Evolutionary conservation across 192 early-diverging fungal species (phyloP).

Genomic region (Phycomyces blakesleeanus): DNA sequence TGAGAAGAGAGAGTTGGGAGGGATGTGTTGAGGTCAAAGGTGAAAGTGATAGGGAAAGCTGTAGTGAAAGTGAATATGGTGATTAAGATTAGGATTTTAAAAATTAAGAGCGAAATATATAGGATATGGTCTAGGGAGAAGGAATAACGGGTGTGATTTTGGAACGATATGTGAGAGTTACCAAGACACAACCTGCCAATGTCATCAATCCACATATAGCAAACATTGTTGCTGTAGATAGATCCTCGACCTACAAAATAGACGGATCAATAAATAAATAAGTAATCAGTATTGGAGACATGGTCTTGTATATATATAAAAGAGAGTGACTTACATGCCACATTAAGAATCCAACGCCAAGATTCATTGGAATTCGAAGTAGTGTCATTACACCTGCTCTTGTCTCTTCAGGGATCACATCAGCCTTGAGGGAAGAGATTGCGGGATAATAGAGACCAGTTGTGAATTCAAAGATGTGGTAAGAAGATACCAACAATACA

Average conservation of each 20-base stretch:
- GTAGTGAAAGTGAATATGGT: too few relatives aligned
- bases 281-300: background rate
- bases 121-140: too few relatives aligned
- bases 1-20: too few relatives aligned
- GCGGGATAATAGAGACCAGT: constrained; percentile 55
- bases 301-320: too few relatives aligned
- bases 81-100: too few relatives aligned
- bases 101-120: too few relatives aligned
- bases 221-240: constrained; percentile 43
- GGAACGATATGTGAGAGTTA: constrained; percentile 1
- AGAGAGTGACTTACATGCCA: constrained; percentile 32
- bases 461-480: constrained; percentile 52
- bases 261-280: too few relatives aligned
- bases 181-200: constrained; percentile 28
- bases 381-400: constrained; percentile 56
- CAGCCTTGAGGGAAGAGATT: constrained; percentile 45
- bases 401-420: constrained; percentile 53
- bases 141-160: background rate
- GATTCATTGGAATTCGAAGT: constrained; percentile 62
- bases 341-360: constrained; percentile 46
- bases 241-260: constrained; percentile 21
- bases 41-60: too few relatives aligned
- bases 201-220: constrained; percentile 50
- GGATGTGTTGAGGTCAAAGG: too few relatives aligned
- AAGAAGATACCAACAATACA: constrained; percentile 29